phyloP scores from a whole-genome alignment of 2,329 filamentous ascomycete genomes.

The Ustilaginoidea virens region DNA sequence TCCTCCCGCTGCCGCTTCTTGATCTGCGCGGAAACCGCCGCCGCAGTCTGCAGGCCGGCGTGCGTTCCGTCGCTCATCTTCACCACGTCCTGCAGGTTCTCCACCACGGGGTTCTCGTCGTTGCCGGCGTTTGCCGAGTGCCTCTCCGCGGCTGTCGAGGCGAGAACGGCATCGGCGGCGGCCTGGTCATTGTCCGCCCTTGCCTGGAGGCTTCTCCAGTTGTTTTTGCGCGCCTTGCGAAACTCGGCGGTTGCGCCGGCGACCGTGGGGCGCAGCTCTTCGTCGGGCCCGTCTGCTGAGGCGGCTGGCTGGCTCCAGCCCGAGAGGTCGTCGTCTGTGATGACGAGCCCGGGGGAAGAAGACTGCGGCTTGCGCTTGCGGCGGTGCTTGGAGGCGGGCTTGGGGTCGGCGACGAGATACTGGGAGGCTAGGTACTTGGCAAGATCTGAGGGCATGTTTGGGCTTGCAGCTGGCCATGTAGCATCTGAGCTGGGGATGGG shows the following conservation, averaged over 20 bases:
- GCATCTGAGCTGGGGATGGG: too few species aligned
- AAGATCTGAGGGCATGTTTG: slow-evolving; percentile 49
- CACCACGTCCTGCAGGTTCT: slow-evolving; percentile 29
- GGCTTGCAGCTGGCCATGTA: too few species aligned
- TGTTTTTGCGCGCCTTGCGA: slow-evolving; percentile 60
- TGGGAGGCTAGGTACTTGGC: slow-evolving; percentile 81
- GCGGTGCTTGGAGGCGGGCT: slow-evolving; percentile 36
- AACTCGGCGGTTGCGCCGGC: slow-evolving; percentile 45
- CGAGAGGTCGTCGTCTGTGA: slow-evolving; percentile 48
- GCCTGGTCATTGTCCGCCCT: slow-evolving; percentile 22
- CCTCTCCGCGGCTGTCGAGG: slow-evolving; percentile 53
- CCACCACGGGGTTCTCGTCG: slow-evolving; percentile 33
- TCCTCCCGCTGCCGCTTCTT: slow-evolving; percentile 53
- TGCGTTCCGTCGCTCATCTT: slow-evolving; percentile 80
- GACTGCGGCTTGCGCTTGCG: slow-evolving; percentile 52
- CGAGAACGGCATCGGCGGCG: slow-evolving; percentile 62
- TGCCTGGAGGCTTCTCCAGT: slow-evolving; percentile 58
- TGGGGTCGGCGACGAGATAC: slow-evolving; percentile 54
- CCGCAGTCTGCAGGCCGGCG: slow-evolving; percentile 75
- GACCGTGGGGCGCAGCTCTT: slow-evolving; percentile 35
- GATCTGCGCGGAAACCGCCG: slow-evolving; percentile 56
- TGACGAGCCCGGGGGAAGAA: slow-evolving; percentile 36
- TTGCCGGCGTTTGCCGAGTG: slow-evolving; percentile 31
- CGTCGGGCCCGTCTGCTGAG: slow-evolving; percentile 17
- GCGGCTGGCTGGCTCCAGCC: slow-evolving; percentile 24